phyloP scores from a whole-genome alignment of 2,329 filamentous ascomycete genomes.

The Colletotrichum musicola region DNA sequence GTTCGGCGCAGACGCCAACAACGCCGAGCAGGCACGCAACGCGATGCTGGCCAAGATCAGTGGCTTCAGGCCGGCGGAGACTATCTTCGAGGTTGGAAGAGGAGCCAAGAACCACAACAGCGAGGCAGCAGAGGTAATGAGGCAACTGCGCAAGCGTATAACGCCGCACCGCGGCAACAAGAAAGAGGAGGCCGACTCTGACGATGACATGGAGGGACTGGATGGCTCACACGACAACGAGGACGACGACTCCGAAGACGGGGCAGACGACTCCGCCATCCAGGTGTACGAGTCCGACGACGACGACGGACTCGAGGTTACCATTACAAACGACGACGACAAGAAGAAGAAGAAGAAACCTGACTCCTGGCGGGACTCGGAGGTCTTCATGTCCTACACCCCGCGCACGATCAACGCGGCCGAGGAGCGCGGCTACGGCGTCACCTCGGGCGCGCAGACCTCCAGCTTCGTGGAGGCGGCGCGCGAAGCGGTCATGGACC shows the following conservation, averaged over 20 bases:
- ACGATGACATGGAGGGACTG: constrained; percentile 47
- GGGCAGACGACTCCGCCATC: constrained; percentile 44
- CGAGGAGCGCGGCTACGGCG: constrained; percentile 93
- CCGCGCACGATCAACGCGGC: constrained; percentile 83
- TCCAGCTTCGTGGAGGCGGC: constrained; percentile 89
- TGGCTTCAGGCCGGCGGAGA: constrained; percentile 89
- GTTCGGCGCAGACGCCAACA: constrained; percentile 78
- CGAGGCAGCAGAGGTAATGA: constrained; percentile 82
- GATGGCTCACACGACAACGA: constrained; percentile 49
- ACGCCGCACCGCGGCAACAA: constrained; percentile 63
- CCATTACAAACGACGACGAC: constrained; percentile 72
- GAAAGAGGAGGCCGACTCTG: constrained; percentile 52
- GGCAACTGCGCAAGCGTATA: constrained; percentile 76
- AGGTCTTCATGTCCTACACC: constrained; percentile 97
- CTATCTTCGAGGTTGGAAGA: constrained; percentile 93
- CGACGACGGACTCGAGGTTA: constrained; percentile 77
- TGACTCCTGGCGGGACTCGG: constrained; percentile 69
- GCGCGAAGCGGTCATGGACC: constrained; percentile 90
- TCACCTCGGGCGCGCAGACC: constrained; percentile 83
- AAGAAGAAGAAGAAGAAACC: constrained; percentile 54
- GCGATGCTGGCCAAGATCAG: constrained; percentile 91
- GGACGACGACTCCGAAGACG: constrained; percentile 52
- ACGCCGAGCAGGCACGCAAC: constrained; percentile 78
- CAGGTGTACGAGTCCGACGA: constrained; percentile 54
- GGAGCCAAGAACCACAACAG: constrained; percentile 72